Evolutionary conservation across 257 asterid genomes (phyloP).

Genomic region (Lycium barbarum): DNA sequence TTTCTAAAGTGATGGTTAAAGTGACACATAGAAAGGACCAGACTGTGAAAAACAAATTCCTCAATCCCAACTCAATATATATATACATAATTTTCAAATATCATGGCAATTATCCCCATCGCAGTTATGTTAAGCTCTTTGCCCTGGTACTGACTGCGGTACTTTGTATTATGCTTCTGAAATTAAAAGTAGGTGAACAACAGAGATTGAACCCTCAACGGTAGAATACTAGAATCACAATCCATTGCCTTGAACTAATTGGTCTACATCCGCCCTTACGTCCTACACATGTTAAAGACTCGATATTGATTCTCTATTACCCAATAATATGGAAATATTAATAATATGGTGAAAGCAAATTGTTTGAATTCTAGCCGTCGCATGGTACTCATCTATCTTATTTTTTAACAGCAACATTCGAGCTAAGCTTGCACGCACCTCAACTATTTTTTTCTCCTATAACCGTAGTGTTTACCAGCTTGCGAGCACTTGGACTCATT

Average conservation of each 20-base stretch:
- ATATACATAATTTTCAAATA: too few relatives aligned
- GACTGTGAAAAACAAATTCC: too few relatives aligned
- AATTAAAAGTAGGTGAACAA: not conserved
- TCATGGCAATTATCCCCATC: not conserved
- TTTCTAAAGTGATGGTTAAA: too few relatives aligned
- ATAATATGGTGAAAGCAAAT: not conserved
- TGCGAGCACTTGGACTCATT: too few relatives aligned
- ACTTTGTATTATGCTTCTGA: not conserved
- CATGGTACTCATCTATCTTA: not conserved
- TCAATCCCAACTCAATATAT: too few relatives aligned
- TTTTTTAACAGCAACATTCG: not conserved
- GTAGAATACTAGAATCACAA: constrained; percentile 2
- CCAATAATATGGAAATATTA: not conserved
- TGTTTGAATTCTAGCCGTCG: not conserved
- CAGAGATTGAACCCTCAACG: not conserved
- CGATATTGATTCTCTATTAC: constrained; percentile 20
- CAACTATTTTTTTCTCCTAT: not conserved
- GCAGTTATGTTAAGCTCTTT: not conserved
- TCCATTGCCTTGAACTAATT: not conserved
- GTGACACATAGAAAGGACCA: too few relatives aligned
- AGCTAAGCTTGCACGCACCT: not conserved
- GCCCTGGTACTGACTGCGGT: not conserved
- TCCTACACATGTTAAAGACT: not conserved
- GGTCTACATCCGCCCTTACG: not conserved
- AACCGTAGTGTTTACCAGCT: too few relatives aligned